A percentile compares a stretch with the other conserved stretches of the same genome.
Conservation (phyloP, 371 early-diverging fungal species). For the Mucor saturninus region DNA sequence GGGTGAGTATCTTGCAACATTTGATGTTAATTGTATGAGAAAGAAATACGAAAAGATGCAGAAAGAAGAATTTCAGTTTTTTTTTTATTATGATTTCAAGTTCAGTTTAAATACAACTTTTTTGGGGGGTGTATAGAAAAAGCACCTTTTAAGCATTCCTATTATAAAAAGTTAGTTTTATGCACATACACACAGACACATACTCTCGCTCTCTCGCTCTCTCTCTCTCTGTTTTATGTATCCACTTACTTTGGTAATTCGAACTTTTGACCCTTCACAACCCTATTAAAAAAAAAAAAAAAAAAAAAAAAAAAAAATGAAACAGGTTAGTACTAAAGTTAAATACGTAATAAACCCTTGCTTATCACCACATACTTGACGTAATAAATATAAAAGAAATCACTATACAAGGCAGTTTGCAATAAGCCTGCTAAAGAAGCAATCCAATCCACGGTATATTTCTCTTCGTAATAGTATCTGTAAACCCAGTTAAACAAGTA, state of each 20-base stretch:
- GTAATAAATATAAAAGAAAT: conserved; percentile 98
- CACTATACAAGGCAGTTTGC: conserved; percentile 95
- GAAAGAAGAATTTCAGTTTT: not conserved
- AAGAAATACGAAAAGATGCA: conserved; percentile 4
- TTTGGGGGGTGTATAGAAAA: not conserved
- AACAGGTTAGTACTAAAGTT: conserved; percentile 60
- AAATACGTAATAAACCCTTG: conserved; percentile 25
- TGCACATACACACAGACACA: not conserved
- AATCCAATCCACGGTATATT: conserved; percentile 66
- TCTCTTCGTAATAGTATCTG: conserved; percentile 76
- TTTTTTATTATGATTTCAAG: conserved; percentile 3
- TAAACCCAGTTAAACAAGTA: conserved; percentile 98
- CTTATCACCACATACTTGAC: conserved; percentile 36
- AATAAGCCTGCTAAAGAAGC: conserved; percentile 90
- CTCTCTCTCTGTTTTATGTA: not conserved
- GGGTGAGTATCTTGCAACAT: conserved; percentile 26
- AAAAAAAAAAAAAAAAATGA: not conserved
- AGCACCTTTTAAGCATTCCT: not conserved
- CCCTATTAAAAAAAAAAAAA: conserved; percentile 28
- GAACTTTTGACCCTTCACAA: conserved; percentile 86
- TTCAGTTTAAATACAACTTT: conserved; percentile 1
- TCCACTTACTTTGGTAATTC: conserved; percentile 47
- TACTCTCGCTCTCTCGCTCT: not conserved
- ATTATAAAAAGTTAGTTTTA: not conserved
- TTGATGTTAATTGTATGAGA: not conserved